Conservation (phyloP, 495 filamentous ascomycete genomes). For the Stereocaulon alpinum region DNA sequence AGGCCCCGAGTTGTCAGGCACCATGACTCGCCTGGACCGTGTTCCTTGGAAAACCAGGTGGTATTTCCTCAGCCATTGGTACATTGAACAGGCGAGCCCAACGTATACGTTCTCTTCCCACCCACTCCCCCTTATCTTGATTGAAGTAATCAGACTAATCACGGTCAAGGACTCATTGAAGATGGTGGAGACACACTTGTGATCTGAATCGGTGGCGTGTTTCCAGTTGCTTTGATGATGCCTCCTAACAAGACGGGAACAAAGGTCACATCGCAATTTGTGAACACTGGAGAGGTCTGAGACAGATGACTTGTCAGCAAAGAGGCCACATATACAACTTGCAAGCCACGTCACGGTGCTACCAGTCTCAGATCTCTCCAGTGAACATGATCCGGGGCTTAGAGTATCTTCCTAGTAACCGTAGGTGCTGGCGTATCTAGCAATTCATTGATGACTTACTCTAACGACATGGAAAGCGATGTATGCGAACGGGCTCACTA, state of each 20-base stretch:
- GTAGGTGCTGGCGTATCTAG: too few relatives aligned
- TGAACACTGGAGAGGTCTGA: constrained; percentile 53
- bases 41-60: constrained; percentile 49
- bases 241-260: constrained; percentile 62
- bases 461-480: constrained; percentile 53
- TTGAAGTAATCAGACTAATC: not conserved
- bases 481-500: constrained; percentile 63
- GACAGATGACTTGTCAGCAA: not conserved
- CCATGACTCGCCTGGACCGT: constrained; percentile 32
- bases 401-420: too few relatives aligned
- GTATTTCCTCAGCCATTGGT: constrained; percentile 41
- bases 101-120: constrained; percentile 47
- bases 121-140: constrained; percentile 59
- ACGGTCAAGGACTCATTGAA: not conserved
- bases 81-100: constrained; percentile 51
- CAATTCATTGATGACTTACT: constrained; percentile 30
- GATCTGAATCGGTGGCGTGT: constrained; percentile 53
- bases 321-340: not conserved
- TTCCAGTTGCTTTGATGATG: constrained; percentile 55
- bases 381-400: too few relatives aligned
- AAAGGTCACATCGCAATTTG: constrained; percentile 48
- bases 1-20: not conserved
- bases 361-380: too few relatives aligned
- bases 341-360: not conserved
- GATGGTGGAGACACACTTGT: constrained; percentile 43